Evolutionary conservation across 495 filamentous ascomycete genomes (phyloP), one percentile per base, ranked within the genome.

Genomic region (Tuber brumale): DNA sequence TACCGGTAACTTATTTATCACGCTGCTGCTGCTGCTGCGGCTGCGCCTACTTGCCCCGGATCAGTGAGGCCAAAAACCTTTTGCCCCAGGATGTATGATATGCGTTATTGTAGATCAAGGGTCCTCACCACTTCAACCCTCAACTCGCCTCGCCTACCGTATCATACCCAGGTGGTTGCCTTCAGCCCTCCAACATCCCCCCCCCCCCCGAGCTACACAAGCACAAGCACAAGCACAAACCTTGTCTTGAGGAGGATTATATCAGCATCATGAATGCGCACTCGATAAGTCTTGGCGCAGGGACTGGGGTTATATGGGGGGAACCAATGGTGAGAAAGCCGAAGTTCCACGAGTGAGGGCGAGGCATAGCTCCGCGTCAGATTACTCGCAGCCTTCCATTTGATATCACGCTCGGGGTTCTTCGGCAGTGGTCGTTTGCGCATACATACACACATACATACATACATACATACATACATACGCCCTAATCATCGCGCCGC

Each of bases 221-320:
- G n/a, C n/a, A n/a, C n/a, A n/a, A n/a, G 12, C 57, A 31, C 27
- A 31, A 16, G 57, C n/a, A n/a, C n/a, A 35, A 66, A 18, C 27
- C 57, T 19, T 66, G 27, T 35, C 31, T 35, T 35, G 57, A n/a
- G n/a, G 57, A 35, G 27, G 57, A 66, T 66, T 66, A 66, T 7
- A 66, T 66, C 57, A 35, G 57, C 57, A 66, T 66, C 57, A 66
- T 66, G 27, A 66, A 66, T 35, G 57, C 57, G 27, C 57, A 66
- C 57, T 66, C 57, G 57, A 35, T 8, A 31, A 6, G 27, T 35
- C 57, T 66, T 66, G 27, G 57, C 27, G 57, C 27, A 3, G 27
- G 27, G 4, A 35, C 16, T 27, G 57, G 57, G 57, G 12, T 1
- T 0, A 31, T 66, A 27, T n/a, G 57, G 57, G n/a, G 57, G n/a